Percentiles rank a stretch among this genome's conserved stretches.
Evolutionary conservation across 768 basidiomycete genomes (phyloP).

Genomic region (Epithele typhae): DNA sequence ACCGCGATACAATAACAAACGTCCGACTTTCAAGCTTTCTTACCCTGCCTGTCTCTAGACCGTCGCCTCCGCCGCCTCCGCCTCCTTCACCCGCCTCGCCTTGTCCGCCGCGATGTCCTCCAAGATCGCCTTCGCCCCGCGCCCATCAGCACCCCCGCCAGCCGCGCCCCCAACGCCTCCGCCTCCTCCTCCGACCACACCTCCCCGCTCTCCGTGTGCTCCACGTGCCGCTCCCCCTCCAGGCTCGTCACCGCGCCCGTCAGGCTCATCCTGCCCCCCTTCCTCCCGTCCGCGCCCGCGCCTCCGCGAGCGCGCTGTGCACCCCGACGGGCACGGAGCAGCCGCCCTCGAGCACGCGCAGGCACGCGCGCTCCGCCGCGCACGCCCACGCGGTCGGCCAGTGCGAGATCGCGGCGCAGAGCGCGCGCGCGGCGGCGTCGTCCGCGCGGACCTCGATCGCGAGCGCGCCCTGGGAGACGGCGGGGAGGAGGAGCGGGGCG

Average conservation of each 20-base stretch:
- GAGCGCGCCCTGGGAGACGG: constrained; percentile 94
- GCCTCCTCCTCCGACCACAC: constrained; percentile 56
- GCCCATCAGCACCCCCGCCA: constrained; percentile 63
- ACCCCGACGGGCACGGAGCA: constrained; percentile 97
- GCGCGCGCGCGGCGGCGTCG: constrained; percentile 53
- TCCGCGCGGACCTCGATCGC: constrained; percentile 77
- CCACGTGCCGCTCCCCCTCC: constrained; percentile 67
- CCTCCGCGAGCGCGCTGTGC: constrained; percentile 41
- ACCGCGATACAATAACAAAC: no score
- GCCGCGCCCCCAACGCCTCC: constrained; percentile 58
- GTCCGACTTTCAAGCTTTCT: no score
- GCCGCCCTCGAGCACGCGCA: constrained; percentile 91
- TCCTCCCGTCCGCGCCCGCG: constrained; percentile 24
- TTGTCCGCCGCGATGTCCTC: constrained; percentile 78
- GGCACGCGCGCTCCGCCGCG: constrained; percentile 80
- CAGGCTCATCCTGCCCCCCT: constrained; percentile 43
- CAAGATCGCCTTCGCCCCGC: constrained; percentile 77
- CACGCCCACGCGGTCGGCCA: constrained; percentile 74
- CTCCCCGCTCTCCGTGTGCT: constrained; percentile 50
- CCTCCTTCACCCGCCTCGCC: constrained; percentile 24
- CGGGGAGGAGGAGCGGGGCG: constrained; percentile 77
- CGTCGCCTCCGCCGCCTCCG: constrained; percentile 10
- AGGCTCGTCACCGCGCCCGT: constrained; percentile 84
- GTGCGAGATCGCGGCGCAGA: constrained; percentile 71
- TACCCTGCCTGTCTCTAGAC: no score